Conservation (phyloP, 2,329 filamentous ascomycete genomes). For the Metarhizium guizhouense region DNA sequence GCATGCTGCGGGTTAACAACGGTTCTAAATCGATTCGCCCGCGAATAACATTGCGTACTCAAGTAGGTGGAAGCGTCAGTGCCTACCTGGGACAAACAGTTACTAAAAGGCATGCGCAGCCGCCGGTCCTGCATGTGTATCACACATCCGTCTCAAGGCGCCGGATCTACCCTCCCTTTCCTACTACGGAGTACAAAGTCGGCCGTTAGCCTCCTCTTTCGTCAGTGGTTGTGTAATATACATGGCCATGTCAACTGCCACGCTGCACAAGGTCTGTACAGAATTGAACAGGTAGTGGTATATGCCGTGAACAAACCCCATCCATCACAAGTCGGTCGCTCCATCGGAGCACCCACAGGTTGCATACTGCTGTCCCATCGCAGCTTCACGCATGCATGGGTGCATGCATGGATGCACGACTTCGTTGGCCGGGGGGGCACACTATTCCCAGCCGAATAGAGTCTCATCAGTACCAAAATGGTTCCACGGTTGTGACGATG, state of each 20-base stretch:
- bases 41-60: background rate
- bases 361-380: slow-evolving; percentile 1
- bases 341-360: background rate
- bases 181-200: too few species aligned
- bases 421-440: too few species aligned
- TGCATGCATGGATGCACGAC: too few species aligned
- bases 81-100: background rate
- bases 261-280: too few species aligned
- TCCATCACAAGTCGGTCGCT: background rate
- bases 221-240: too few species aligned
- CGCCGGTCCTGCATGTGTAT: background rate
- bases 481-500: background rate
- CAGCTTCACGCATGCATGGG: background rate
- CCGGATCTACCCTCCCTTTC: too few species aligned
- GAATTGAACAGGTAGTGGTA: background rate
- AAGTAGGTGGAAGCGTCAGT: background rate
- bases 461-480: background rate
- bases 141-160: too few species aligned
- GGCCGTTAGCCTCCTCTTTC: too few species aligned
- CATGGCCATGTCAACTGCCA: too few species aligned
- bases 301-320: too few species aligned
- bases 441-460: too few species aligned
- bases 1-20: background rate
- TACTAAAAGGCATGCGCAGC: background rate
- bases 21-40: background rate